Percentiles rank a stretch among this genome's conserved stretches.
Evolutionary conservation across 805 yeast genomes (phyloP).

Genomic region (Cephaloascus albidus): DNA sequence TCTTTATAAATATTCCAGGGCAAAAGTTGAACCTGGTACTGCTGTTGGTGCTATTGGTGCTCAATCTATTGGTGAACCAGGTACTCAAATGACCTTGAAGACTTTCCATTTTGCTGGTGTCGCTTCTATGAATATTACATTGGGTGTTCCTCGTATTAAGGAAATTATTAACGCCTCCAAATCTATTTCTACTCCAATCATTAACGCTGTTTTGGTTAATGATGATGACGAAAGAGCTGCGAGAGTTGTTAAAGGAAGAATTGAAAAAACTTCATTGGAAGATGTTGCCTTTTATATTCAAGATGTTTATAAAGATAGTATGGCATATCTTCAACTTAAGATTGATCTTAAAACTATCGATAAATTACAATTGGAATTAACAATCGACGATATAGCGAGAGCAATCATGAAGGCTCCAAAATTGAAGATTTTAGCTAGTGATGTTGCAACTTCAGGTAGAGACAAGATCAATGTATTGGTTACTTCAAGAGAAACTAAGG

Average conservation of each 20-base stretch:
- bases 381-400: conserved; percentile 73
- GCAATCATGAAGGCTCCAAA: conserved; percentile 85
- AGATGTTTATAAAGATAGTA: conserved; percentile 80
- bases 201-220: conserved; percentile 87
- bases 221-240: conserved; percentile 96
- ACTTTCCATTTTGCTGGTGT: conserved; percentile 99
- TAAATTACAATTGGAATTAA: conserved; percentile 80
- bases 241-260: conserved; percentile 94
- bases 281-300: conserved; percentile 87
- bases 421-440: conserved; percentile 68
- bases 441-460: conserved; percentile 57
- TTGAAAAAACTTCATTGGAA: conserved; percentile 81
- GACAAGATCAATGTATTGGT: conserved; percentile 63
- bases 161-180: conserved; percentile 97
- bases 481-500: conserved; percentile 25
- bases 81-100: conserved; percentile 93
- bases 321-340: conserved; percentile 73
- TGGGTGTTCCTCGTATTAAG: conserved; percentile 99
- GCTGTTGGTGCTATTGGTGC: conserved; percentile 99
- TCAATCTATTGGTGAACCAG: conserved; percentile 98
- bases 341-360: conserved; percentile 81
- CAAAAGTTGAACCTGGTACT: conserved; percentile 97
- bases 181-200: conserved; percentile 91
- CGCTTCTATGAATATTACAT: conserved; percentile 96
- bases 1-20: conserved; percentile 71